Evolutionary conservation across 108 stramenopile genomes (phyloP).

Genomic region (Schizochytrium sp.): DNA sequence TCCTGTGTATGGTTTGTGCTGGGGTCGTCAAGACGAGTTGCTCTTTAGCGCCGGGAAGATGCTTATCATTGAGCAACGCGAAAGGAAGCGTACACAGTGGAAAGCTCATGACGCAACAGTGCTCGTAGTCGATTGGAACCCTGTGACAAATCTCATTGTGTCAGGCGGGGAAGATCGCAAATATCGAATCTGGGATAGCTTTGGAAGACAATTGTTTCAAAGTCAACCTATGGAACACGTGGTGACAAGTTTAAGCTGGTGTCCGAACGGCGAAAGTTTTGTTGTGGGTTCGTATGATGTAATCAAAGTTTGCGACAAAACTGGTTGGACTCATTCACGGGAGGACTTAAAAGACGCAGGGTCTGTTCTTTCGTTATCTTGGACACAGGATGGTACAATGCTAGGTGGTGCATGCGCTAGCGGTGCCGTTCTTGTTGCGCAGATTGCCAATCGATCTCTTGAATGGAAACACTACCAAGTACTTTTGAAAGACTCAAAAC

Average conservation of each 20-base stretch:
- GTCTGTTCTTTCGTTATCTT: slow-evolving; percentile 70
- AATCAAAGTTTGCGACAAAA: slow-evolving; percentile 78
- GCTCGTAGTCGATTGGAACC: slow-evolving; percentile 75
- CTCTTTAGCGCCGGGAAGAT: slow-evolving; percentile 56
- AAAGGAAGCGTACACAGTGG: slow-evolving; percentile 71
- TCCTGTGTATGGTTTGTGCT: slow-evolving; percentile 73
- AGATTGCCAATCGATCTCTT: slow-evolving; percentile 67
- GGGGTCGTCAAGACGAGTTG: slow-evolving; percentile 75
- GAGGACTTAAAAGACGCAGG: slow-evolving; percentile 68
- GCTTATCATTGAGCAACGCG: slow-evolving; percentile 63
- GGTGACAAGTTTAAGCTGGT: slow-evolving; percentile 77
- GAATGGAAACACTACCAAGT: slow-evolving; percentile 70
- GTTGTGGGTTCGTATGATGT: slow-evolving; percentile 77
- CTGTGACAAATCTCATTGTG: slow-evolving; percentile 70
- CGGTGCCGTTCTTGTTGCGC: slow-evolving; percentile 74
- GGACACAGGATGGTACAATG: slow-evolving; percentile 79
- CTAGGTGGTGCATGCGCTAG: slow-evolving; percentile 73
- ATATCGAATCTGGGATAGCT: slow-evolving; percentile 76
- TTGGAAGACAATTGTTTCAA: slow-evolving; percentile 72
- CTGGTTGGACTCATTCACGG: slow-evolving; percentile 76
- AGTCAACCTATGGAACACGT: slow-evolving; percentile 72
- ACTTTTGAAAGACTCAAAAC: slow-evolving; percentile 48
- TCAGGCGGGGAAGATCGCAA: slow-evolving; percentile 79
- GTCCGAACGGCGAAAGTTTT: slow-evolving; percentile 75
- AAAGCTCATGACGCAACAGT: slow-evolving; percentile 77